Conservation (phyloP, 306 rosid genomes). For the Fragaria iinumae region DNA sequence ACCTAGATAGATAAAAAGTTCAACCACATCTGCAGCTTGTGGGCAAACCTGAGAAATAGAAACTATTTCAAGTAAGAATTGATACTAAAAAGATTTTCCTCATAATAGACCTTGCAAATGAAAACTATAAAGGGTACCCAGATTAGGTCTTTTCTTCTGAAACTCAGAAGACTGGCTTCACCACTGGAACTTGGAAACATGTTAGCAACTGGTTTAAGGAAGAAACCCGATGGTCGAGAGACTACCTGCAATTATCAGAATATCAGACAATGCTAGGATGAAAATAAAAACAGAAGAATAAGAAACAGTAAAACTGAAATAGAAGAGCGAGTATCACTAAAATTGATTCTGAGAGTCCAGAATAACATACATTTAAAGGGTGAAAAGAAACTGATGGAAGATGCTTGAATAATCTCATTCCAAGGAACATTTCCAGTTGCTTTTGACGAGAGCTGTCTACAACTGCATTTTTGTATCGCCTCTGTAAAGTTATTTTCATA, state of each 20-base stretch:
- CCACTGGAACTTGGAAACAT: slow-evolving; percentile 66
- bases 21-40: slow-evolving; percentile 85
- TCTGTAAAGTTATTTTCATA: slow-evolving; percentile 91
- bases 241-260: slow-evolving; percentile 60
- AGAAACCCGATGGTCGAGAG: slow-evolving; percentile 82
- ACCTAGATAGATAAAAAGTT: slow-evolving; percentile 85
- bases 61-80: slow-evolving; percentile 20
- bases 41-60: slow-evolving; percentile 75
- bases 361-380: slow-evolving; percentile 79
- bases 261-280: slow-evolving; percentile 9
- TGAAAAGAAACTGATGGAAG: slow-evolving; percentile 87
- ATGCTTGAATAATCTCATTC: slow-evolving; percentile 95
- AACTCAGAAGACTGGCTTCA: slow-evolving; percentile 86
- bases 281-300: no score
- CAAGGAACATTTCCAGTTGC: slow-evolving; percentile 94
- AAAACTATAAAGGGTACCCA: slow-evolving; percentile 61
- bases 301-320: slow-evolving; percentile 6
- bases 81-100: slow-evolving; percentile 11
- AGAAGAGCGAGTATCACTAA: slow-evolving; percentile 22
- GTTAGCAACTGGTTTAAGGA: slow-evolving; percentile 83
- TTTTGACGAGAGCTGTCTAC: slow-evolving; percentile 99
- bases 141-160: slow-evolving; percentile 69
- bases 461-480: slow-evolving; percentile 88
- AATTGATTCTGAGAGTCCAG: slow-evolving; percentile 33
- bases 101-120: slow-evolving; percentile 19